A percentile compares a stretch with the other conserved stretches of the same genome.
These are phyloP conservation scores for Gnomoniopsis sp. DNA, from an alignment of 2,329 filamentous ascomycete species.

Conservation along the genomic window DNA sequence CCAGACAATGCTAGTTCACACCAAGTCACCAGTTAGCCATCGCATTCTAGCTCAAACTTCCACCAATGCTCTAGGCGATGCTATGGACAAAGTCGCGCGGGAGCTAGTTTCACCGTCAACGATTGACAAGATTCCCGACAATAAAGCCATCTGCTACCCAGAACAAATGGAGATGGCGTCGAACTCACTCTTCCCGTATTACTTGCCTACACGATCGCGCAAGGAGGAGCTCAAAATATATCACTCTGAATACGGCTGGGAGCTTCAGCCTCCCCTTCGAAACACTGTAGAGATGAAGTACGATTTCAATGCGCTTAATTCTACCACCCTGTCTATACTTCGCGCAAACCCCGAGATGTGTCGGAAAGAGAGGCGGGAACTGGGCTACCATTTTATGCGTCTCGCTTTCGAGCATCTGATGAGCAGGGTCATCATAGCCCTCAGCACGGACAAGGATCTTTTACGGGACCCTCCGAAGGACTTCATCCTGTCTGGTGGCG, in stretches of 20 bases:
- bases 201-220: slow-evolving; percentile 55
- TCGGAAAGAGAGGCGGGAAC: slow-evolving; percentile 58
- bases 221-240: slow-evolving; percentile 52
- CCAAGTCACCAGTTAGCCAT: slow-evolving; percentile 65
- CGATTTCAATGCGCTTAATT: slow-evolving; percentile 70
- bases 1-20: slow-evolving; percentile 73
- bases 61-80: slow-evolving; percentile 81
- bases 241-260: slow-evolving; percentile 52
- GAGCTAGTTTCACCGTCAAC: slow-evolving; percentile 63
- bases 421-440: slow-evolving; percentile 67
- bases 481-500: slow-evolving; percentile 84
- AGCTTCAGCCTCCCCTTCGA: slow-evolving; percentile 63
- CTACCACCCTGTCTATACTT: slow-evolving; percentile 50
- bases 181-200: slow-evolving; percentile 47
- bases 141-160: slow-evolving; percentile 71
- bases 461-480: slow-evolving; percentile 41
- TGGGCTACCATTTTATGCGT: slow-evolving; percentile 74
- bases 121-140: slow-evolving; percentile 37
- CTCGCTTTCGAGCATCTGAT: slow-evolving; percentile 85
- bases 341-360: slow-evolving; percentile 32
- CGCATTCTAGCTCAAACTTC: slow-evolving; percentile 66
- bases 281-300: slow-evolving; percentile 58
- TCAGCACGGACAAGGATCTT: slow-evolving; percentile 35
- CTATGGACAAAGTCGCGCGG: slow-evolving; percentile 83
- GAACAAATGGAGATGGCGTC: slow-evolving; percentile 76